A percentile compares a stretch with the other conserved stretches of the same genome.
phyloP scores from a whole-genome alignment of 768 basidiomycete species.

The Lactifluus volemus region DNA sequence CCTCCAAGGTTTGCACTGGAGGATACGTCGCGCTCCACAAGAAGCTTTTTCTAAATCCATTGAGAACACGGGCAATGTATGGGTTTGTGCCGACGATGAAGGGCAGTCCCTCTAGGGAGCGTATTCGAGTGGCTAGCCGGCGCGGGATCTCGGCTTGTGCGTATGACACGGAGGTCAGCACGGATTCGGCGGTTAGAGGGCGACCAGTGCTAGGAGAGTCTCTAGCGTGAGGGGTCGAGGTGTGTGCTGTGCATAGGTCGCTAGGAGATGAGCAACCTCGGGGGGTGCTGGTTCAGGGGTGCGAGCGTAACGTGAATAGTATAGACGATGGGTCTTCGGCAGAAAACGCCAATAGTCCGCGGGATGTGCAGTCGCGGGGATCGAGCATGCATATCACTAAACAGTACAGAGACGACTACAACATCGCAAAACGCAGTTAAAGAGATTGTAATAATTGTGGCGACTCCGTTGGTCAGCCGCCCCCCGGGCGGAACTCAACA shows the following conservation, averaged over 20 bases:
- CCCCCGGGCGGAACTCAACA: neutral
- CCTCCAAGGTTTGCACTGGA: slow-evolving; percentile 51
- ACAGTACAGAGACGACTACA: neutral
- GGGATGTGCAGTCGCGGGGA: neutral
- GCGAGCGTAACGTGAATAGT: slow-evolving; percentile 21
- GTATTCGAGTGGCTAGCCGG: slow-evolving; percentile 64
- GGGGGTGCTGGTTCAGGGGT: slow-evolving; percentile 42
- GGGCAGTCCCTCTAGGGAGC: slow-evolving; percentile 65
- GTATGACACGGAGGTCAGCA: slow-evolving; percentile 67
- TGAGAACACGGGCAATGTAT: slow-evolving; percentile 63
- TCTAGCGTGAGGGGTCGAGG: slow-evolving; percentile 66
- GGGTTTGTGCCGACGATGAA: slow-evolving; percentile 90
- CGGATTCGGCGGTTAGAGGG: slow-evolving; percentile 60
- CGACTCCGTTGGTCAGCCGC: neutral
- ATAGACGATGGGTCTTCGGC: neutral
- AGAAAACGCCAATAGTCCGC: neutral
- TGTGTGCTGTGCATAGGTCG: slow-evolving; percentile 51
- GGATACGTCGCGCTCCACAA: slow-evolving; percentile 59
- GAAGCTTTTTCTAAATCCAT: slow-evolving; percentile 64
- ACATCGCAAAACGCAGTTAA: neutral
- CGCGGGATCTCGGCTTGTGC: slow-evolving; percentile 70
- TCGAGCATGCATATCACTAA: slow-evolving; percentile 1
- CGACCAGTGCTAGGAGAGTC: slow-evolving; percentile 64
- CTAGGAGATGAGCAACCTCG: slow-evolving; percentile 51
- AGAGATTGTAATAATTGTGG: no score